Percentiles rank a stretch among this genome's conserved stretches.
These are phyloP conservation scores for Pleurotus salmoneostramineus DNA, from an alignment of 768 basidiomycete species.

Conservation along the genomic window DNA sequence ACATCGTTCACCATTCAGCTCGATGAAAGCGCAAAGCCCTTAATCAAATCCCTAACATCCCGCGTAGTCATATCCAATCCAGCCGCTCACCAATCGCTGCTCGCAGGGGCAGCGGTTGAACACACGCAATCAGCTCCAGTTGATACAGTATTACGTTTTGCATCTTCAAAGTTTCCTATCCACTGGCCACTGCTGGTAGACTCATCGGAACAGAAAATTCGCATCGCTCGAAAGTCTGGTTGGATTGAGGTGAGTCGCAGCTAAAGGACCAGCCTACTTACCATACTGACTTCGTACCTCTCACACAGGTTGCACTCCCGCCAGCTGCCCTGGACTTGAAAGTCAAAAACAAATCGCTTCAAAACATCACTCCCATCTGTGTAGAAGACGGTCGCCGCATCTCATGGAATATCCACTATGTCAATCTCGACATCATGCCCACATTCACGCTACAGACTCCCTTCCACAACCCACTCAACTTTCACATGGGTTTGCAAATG, in stretches of 20 bases:
- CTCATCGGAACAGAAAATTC: slow-evolving; percentile 28
- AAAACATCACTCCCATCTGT: slow-evolving; percentile 12
- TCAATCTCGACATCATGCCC: slow-evolving; percentile 23
- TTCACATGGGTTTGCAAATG: slow-evolving; percentile 6
- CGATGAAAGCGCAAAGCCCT: not conserved
- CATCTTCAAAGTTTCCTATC: not conserved
- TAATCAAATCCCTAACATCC: not conserved
- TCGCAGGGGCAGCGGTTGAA: not conserved
- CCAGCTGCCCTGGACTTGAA: slow-evolving; percentile 6
- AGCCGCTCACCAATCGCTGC: not conserved
- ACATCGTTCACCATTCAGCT: not conserved
- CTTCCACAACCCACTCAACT: slow-evolving; percentile 11
- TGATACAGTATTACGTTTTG: not conserved
- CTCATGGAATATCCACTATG: slow-evolving; percentile 28
- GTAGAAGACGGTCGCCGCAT: slow-evolving; percentile 4
- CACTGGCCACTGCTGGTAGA: slow-evolving; percentile 30
- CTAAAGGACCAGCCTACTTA: slow-evolving; percentile 1
- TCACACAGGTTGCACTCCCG: slow-evolving; percentile 13
- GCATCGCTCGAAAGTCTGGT: slow-evolving; percentile 51
- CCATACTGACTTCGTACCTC: not conserved
- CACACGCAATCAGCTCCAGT: not conserved
- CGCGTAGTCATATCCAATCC: not conserved
- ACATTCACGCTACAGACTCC: slow-evolving; percentile 7
- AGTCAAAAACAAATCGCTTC: slow-evolving; percentile 13
- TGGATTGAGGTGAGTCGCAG: slow-evolving; percentile 37